Base-by-base conservation (phyloP, 2,329 filamentous ascomycete genomes). In the Talaromyces sp. region DNA sequence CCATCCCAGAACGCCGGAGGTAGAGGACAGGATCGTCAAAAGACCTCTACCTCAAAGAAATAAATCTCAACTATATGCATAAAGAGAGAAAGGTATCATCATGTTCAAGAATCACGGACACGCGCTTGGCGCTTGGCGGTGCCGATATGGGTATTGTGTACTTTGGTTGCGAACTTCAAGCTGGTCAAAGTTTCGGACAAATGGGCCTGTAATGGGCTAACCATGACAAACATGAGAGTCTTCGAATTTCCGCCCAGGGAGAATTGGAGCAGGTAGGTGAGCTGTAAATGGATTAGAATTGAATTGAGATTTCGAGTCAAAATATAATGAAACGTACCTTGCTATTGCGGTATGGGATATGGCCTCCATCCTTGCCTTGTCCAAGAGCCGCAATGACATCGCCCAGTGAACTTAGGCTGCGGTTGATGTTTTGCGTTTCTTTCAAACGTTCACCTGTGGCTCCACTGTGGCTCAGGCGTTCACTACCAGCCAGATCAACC, bases 161-260 rank as follows among this genome's bases (percentile, higher is more conserved):
- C 91, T 82, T 96, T 97, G 30, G 90, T 95, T 14, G 94, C 94
- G 74, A 99, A 99, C 67, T 94, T 88, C 73, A 99, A 80, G 80
- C 91, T 97, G 40, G 92, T 96, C 70, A 97, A 79, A 3, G 92
- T 97, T 80, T 99, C 94, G 66, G 88, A 89, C 60, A 97, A 79
- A 76, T 97, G 94, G 5, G 86, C 89, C 76, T 95, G 90, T 54
- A 97, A 78, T 30, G 94, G 94, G 63, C 89, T 94, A 51, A 96
- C 89, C 92, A 97, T 97, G 70, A 97, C 91, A 72, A 99, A 96
- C 94, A 99, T 99, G 65, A 99, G 86, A 0, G 94, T 99, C 77
- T 97, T 96, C 63, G 89, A 94, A 72, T 96, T 97, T 14, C 94
- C 94, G 3, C 94, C 93, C 7, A 99, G 80, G 3, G 91, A 96